These are phyloP conservation scores for Suhomyces sp. DNA, from an alignment of 805 yeast species.

Conservation along the genomic window DNA sequence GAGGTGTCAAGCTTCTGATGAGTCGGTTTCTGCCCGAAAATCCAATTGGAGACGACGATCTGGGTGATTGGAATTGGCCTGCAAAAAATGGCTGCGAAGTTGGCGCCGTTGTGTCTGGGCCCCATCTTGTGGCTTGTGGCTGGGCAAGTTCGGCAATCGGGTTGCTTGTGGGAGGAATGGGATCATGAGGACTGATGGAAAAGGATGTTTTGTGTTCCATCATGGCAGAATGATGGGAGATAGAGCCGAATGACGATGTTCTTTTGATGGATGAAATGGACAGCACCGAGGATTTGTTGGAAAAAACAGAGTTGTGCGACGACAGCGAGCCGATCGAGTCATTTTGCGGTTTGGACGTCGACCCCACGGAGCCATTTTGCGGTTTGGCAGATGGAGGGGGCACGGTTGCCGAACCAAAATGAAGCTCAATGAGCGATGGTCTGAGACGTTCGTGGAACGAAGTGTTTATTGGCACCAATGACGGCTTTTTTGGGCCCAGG, in stretches of 20 bases:
- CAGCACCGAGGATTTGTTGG: slow-evolving; percentile 35
- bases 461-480: slow-evolving; percentile 14
- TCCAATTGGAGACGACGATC: not conserved
- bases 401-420: slow-evolving; percentile 11
- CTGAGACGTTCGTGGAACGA: slow-evolving; percentile 29
- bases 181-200: slow-evolving; percentile 19
- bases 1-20: slow-evolving; percentile 10
- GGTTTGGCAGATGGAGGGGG: not conserved
- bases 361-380: slow-evolving; percentile 1
- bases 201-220: slow-evolving; percentile 12
- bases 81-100: not conserved
- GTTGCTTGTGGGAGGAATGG: slow-evolving; percentile 2
- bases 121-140: slow-evolving; percentile 1
- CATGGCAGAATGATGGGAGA: slow-evolving; percentile 16
- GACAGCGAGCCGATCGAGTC: slow-evolving; percentile 29
- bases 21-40: not conserved
- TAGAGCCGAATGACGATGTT: slow-evolving; percentile 28
- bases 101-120: not conserved
- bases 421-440: slow-evolving; percentile 36
- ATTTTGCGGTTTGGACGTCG: slow-evolving; percentile 6
- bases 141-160: not conserved
- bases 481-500: slow-evolving; percentile 10
- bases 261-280: slow-evolving; percentile 27
- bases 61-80: slow-evolving; percentile 1
- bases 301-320: slow-evolving; percentile 31